Evolutionary conservation across 2,329 filamentous ascomycete species (phyloP), one percentile per base, ranked within the genome.

Genomic region (Sclerotinia sclerotiorum): DNA sequence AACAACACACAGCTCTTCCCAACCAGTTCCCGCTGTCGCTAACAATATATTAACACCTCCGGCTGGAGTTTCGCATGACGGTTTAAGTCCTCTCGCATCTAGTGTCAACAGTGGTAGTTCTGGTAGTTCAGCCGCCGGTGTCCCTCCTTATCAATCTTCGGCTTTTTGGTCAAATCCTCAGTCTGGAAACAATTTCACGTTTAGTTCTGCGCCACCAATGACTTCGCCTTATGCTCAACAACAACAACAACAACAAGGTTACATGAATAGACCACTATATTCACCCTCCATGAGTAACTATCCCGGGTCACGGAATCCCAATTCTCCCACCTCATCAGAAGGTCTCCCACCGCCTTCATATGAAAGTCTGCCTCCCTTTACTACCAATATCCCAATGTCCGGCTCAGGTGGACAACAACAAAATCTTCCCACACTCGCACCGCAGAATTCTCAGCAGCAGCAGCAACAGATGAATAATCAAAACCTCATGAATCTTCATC

Each of bases 331-430:
- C 10, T 81, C 83, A 39, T 83, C 82, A 60, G 87, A 92, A 76
- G 84, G 83, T 61, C 81, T 94, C 67, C 85, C 90, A 70, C 83
- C 86, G 67, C 87, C 90, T 69, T 84, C 89, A 8, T 92, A 89
- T 79, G 89, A 91, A 71, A 87, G 64, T 72, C 84, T 90, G 70
- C 85, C 88, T 56, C 83, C 88, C 46, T 92, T 89, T 77, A 84
- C 88, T 70, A 84, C 84, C 62, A 81, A 83, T 57, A 80, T 88
- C 76, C 83, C 85, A 57, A 81, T 88, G 76, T 83, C 85, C 15
- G 85, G 85, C 66, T 82, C 80, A 44, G 81, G 77, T 70, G 73
- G 73, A 19, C 72, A 71, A 55, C 73, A 73, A 62, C 72, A 74
- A 60, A 73, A 71, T 42, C 77, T 84, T 65, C 80, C 82, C 24